A percentile compares a stretch with the other conserved stretches of the same genome.
These are phyloP conservation scores for Fraxinus ornus DNA, from an alignment of 305 asterid species.

Conservation along the genomic window DNA sequence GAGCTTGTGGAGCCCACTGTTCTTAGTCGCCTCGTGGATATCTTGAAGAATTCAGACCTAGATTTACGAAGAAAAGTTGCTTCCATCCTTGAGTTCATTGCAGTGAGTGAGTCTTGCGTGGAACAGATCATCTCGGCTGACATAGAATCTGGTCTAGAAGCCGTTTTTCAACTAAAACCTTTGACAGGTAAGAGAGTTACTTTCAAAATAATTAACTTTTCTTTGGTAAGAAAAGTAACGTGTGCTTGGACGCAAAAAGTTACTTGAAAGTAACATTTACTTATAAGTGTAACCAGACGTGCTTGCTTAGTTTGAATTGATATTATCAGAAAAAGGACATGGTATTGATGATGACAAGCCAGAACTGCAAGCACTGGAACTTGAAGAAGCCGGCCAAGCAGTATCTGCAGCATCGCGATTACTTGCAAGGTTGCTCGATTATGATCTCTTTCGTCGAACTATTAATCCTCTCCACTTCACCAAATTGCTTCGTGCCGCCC, in stretches of 20 bases:
- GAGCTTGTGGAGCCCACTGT: conserved; percentile 54
- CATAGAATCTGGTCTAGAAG: conserved; percentile 62
- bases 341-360: conserved; percentile 37
- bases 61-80: conserved; percentile 71
- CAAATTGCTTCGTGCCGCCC: conserved; percentile 51
- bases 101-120: conserved; percentile 36
- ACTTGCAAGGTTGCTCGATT: conserved; percentile 59
- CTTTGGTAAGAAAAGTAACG: not conserved
- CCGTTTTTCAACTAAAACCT: conserved; percentile 55
- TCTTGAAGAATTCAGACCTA: conserved; percentile 61
- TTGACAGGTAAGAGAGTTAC: conserved; percentile 45
- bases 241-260: not conserved
- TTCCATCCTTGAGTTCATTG: conserved; percentile 68
- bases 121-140: conserved; percentile 49
- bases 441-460: conserved; percentile 34
- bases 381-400: conserved; percentile 74
- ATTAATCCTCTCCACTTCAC: conserved; percentile 40
- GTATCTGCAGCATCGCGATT: conserved; percentile 68
- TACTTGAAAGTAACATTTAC: not conserved
- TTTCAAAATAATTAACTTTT: not conserved
- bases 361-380: conserved; percentile 48
- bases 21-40: conserved; percentile 58
- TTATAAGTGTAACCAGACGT: not conserved
- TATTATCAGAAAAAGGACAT: conserved; percentile 37
- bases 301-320: conserved; percentile 2